Evolutionary conservation across 176 grass and related monocot species (phyloP).

Genomic region (Poa annua): DNA sequence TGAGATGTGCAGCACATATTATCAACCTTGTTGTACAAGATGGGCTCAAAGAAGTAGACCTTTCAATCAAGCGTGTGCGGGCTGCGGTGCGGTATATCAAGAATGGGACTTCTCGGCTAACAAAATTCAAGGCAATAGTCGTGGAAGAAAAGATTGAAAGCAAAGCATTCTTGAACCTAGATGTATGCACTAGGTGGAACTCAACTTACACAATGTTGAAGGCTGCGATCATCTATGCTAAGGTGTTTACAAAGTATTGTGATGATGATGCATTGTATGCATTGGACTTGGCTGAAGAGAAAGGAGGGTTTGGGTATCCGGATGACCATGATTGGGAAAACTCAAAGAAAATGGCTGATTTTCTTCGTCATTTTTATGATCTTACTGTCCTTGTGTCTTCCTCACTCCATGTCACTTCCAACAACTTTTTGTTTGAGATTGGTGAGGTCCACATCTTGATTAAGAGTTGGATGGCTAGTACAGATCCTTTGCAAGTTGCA

Average conservation of each 20-base stretch:
- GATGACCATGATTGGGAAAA: neutral
- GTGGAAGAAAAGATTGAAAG: neutral
- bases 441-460: neutral
- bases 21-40: no score
- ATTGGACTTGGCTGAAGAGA: neutral
- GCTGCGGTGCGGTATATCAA: neutral
- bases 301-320: neutral
- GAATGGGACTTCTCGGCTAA: neutral
- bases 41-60: neutral
- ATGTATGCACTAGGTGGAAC: constrained; percentile 4
- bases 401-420: neutral
- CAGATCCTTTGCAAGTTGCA: neutral
- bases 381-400: neutral
- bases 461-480: neutral
- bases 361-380: neutral
- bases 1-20: no score
- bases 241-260: neutral
- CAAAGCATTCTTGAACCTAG: neutral
- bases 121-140: neutral
- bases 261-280: neutral
- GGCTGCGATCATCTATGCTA: neutral
- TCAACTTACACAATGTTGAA: neutral
- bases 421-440: constrained; percentile 18
- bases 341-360: neutral
- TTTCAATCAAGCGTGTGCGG: neutral